Evolutionary conservation across 108 stramenopile genomes (phyloP).

Genomic region (Discostella pseudostelligera): DNA sequence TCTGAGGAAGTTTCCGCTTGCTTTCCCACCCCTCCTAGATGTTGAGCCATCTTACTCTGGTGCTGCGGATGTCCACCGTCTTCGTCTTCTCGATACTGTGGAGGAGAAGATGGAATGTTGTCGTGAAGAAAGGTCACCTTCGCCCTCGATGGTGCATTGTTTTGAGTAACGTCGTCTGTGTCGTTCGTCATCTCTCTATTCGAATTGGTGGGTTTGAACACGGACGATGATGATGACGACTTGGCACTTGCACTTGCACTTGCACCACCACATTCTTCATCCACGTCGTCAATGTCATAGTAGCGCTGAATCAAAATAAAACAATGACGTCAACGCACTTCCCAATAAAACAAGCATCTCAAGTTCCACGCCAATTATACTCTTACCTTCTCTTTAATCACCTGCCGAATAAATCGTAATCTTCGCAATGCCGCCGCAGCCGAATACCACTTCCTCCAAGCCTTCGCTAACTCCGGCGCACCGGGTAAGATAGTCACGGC

Average conservation of each 20-base stretch:
- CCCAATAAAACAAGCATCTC: no score
- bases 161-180: not conserved
- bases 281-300: slow-evolving; percentile 44
- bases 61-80: no score
- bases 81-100: slow-evolving; percentile 32
- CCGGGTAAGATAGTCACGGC: slow-evolving; percentile 85
- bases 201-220: not conserved
- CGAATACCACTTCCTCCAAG: slow-evolving; percentile 87
- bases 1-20: slow-evolving; percentile 23
- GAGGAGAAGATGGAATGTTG: slow-evolving; percentile 13
- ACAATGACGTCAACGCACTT: no score
- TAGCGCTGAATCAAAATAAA: slow-evolving; percentile 27
- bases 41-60: no score
- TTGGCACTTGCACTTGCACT: no score
- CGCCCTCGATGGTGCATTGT: not conserved
- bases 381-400: slow-evolving; percentile 46
- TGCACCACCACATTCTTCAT: slow-evolving; percentile 22
- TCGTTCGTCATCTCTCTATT: not conserved
- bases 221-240: not conserved
- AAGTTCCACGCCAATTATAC: no score
- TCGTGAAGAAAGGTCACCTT: slow-evolving; percentile 36
- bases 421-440: slow-evolving; percentile 70
- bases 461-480: slow-evolving; percentile 61
- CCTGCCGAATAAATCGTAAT: slow-evolving; percentile 65
- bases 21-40: no score